Conservation (phyloP, 345 rosid genomes). For the Luvunga scandens region DNA sequence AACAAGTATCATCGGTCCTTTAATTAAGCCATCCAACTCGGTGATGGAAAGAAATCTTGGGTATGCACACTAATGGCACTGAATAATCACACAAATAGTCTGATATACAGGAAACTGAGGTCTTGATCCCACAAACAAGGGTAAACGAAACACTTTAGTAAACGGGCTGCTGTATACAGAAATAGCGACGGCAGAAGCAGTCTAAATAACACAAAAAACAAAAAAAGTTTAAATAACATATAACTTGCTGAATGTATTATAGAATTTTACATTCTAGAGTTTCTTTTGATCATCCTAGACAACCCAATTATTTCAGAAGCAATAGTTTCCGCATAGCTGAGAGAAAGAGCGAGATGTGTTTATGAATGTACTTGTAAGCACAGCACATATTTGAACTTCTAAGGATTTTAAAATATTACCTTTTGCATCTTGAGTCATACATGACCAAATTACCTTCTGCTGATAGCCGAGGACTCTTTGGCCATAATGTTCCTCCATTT, state of each 20-base stretch:
- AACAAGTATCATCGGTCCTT: neutral
- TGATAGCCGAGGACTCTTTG: slow-evolving; percentile 9
- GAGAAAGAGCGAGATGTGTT: neutral
- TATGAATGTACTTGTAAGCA: neutral
- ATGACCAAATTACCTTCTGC: neutral
- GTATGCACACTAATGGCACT: neutral
- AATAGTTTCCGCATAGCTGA: neutral
- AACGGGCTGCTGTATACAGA: neutral
- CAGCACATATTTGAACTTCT: neutral
- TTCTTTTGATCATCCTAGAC: neutral
- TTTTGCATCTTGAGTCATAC: neutral
- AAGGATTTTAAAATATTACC: neutral
- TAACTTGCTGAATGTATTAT: neutral
- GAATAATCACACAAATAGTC: neutral
- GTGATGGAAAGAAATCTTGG: neutral
- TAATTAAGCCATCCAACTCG: neutral
- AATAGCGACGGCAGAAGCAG: neutral
- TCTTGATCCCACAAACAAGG: neutral
- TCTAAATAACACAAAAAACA: neutral
- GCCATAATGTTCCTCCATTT: slow-evolving; percentile 63
- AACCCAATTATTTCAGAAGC: neutral
- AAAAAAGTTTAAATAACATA: neutral
- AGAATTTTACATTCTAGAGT: neutral
- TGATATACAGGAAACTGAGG: neutral
- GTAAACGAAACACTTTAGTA: neutral